phyloP scores from a whole-genome alignment of 2,329 filamentous ascomycete species.

The Epichloe scottii region DNA sequence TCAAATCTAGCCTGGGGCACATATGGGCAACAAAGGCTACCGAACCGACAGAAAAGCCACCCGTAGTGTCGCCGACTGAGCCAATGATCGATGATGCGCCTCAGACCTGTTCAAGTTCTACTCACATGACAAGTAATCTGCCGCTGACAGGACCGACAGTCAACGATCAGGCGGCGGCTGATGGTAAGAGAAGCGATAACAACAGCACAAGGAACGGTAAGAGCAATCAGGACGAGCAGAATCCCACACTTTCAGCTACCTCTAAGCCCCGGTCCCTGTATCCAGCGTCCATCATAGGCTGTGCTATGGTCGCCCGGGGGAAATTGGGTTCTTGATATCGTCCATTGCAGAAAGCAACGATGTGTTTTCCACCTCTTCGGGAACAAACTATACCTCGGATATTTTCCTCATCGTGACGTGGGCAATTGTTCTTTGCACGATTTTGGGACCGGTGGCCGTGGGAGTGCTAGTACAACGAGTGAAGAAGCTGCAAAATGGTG shows the following conservation, averaged over 20 bases:
- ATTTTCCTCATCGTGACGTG: slow-evolving; percentile 41
- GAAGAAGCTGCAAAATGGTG: slow-evolving; percentile 14
- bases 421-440: slow-evolving; percentile 43
- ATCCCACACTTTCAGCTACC: slow-evolving; percentile 9
- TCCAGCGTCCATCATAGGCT: slow-evolving; percentile 52
- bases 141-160: neutral
- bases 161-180: neutral
- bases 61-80: neutral
- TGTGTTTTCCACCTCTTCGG: slow-evolving; percentile 19
- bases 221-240: neutral
- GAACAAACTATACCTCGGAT: slow-evolving; percentile 17
- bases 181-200: neutral
- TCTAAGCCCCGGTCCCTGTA: slow-evolving; percentile 50
- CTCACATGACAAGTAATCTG: neutral
- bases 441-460: slow-evolving; percentile 35
- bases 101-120: neutral
- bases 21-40: neutral
- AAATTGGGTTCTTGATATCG: slow-evolving; percentile 68
- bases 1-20: neutral
- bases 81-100: neutral
- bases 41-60: neutral
- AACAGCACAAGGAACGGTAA: neutral
- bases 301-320: slow-evolving; percentile 64
- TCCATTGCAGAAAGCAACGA: slow-evolving; percentile 47
- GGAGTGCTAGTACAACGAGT: slow-evolving; percentile 33